Base-by-base conservation (phyloP, 192 early-diverging fungal genomes). In the Umbelopsis vinacea region DNA sequence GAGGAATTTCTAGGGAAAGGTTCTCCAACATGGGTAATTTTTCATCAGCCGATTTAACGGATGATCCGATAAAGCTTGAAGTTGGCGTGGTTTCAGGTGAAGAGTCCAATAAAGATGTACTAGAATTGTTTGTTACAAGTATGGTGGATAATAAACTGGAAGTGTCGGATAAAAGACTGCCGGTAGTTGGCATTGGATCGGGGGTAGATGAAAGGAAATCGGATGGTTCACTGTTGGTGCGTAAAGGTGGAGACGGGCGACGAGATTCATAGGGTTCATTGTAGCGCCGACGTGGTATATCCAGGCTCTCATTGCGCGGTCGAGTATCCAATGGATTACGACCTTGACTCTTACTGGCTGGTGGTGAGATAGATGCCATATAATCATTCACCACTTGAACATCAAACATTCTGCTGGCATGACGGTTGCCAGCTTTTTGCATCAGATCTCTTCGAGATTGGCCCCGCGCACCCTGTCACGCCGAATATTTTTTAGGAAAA, bases 391-490 rank as follows among this genome's bases (percentile, higher is more conserved):
- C 69, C 10, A 37, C 50, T 70, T 70, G 69, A 52, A 54, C 50
- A 33, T 70, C 69, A 52, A 70, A 70, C 69, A 70, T 52, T 23
- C 69, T 50, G 23, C 69, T 70, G 21, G 69, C 69, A 52, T 70
- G 69, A 15, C 69, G 69, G 15, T 70, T 46, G 15, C 48, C 53
- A n/a, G 69, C n/a, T 14, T 63, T 26, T 3, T 37, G 15, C 57
- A 63, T 63, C 10, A 63, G 19, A 33, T 33, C 33, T 29, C 57
- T 29, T 37, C 38, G 67, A 40, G 67, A 68, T 10, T 40, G 8
- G 15, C 67, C 46, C 9, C 67, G 67, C 38, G 23, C 14, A 35
- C 14, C 11, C 46, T 47, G 40, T 1, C 0, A 43, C 11, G 29
- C 29, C 29, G 3, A 29, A 29, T 3, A 29, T 29, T 2, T 29